phyloP scores from a whole-genome alignment of 2,329 filamentous ascomycete species.

The Tolypocladium amazonense region DNA sequence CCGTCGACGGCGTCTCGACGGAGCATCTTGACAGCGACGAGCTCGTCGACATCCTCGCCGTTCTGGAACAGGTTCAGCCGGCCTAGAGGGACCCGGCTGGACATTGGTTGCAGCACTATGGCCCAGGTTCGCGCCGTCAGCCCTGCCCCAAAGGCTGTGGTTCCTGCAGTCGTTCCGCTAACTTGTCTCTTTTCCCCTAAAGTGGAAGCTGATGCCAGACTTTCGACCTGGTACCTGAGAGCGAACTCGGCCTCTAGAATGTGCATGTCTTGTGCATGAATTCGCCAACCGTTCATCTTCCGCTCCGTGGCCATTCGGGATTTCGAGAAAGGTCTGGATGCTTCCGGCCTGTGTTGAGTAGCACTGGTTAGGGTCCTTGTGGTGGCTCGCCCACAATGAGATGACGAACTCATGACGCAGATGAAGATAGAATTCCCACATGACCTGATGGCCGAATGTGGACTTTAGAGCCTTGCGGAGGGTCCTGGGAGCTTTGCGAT shows the following conservation, averaged over 20 bases:
- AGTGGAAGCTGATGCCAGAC: too few species aligned
- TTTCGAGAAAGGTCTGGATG: neutral
- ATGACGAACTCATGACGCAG: neutral
- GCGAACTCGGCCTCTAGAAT: neutral
- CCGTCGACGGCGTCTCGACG: constrained; percentile 4
- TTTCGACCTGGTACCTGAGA: neutral
- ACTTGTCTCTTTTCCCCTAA: neutral
- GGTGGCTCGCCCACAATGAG: neutral
- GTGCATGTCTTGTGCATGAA: neutral
- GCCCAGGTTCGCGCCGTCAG: neutral
- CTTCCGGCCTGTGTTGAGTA: neutral
- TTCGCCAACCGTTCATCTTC: neutral
- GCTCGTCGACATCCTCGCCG: constrained; percentile 9
- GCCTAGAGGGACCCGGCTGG: constrained; percentile 17
- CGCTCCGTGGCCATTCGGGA: neutral
- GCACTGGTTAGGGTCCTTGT: neutral
- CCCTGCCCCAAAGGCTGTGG: too few species aligned
- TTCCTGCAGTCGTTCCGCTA: neutral
- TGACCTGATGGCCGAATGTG: neutral
- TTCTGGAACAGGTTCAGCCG: constrained; percentile 10
- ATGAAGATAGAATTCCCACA: neutral
- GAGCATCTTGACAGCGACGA: constrained; percentile 16
- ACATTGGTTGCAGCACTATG: constrained; percentile 14
- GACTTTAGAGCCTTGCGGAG: neutral
- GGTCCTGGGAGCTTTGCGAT: neutral